Evolutionary conservation across 495 filamentous ascomycete genomes (phyloP), one percentile per base, ranked within the genome.

Genomic region (Xylaria cubensis): DNA sequence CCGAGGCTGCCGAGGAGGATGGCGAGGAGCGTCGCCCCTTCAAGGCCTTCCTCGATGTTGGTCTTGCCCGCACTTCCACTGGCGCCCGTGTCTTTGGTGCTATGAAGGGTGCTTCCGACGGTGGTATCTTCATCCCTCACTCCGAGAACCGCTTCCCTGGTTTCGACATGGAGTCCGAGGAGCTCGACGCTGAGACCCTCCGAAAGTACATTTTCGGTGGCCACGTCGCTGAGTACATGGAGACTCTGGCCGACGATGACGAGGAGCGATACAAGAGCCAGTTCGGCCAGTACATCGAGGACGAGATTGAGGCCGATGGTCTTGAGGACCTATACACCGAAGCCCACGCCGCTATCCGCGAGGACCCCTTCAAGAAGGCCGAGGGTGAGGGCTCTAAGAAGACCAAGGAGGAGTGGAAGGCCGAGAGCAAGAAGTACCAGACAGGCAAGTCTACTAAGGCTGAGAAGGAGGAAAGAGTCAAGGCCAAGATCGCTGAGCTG

Each of bases 201-300:
- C 93, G 95, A 89, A 97, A 95, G 89, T 98, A 99, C 91, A 99
- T 99, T 90, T 92, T 94, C 82, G 97, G 90, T 82, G 95, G 96
- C 64, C 96, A 99, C 90, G 92, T 99, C 74, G 93, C 94, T 73
- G 96, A 99, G 90, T 99, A 98, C 89, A 99, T 99, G 96, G 96
- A 99, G 92, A 95, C 91, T 55, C 92, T 99, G 76, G 97, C 97
- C 82, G 96, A 99, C 82, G 96, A 99, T 83, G 96, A 99, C 83
- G 96, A 99, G 92, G 96, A 99, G 89, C 94, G 96, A 83, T 99
- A 93, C 92, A 95, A 94, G 89, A 90, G 89, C 77, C 96, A 98
- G 88, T 99, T 99, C 92, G 84, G 90, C 83, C 90, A 94, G 85
- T 99, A 99, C 89, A 91, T 97, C 75, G 96, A 98, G 81, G 92